Conservation (phyloP, 495 filamentous ascomycete genomes). For the Xylaria grammica region DNA sequence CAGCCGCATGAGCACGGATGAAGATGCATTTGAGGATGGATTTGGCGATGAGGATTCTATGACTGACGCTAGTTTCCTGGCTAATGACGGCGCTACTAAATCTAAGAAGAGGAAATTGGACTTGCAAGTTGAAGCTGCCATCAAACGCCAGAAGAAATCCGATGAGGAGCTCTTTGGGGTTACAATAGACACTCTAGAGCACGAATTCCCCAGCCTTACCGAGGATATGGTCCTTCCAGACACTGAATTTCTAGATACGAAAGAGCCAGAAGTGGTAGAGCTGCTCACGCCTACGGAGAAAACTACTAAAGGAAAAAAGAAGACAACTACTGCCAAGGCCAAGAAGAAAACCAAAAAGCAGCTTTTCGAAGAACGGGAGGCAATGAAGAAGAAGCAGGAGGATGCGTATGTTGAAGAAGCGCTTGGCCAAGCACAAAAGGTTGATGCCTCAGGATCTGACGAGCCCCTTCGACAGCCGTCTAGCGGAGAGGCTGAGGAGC, state of each 20-base stretch:
- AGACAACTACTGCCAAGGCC: conserved; percentile 46
- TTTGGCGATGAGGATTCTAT: conserved; percentile 62
- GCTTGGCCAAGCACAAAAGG: conserved; percentile 31
- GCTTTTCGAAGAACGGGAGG: conserved; percentile 70
- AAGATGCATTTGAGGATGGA: conserved; percentile 69
- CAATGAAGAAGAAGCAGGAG: conserved; percentile 57
- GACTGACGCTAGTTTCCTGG: conserved; percentile 58
- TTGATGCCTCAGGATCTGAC: conserved; percentile 38
- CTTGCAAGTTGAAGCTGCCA: conserved; percentile 61
- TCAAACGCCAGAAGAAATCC: conserved; percentile 75
- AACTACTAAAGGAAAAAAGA: conserved; percentile 46
- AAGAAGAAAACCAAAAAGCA: conserved; percentile 79
- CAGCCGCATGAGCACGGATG: conserved; percentile 75
- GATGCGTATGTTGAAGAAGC: conserved; percentile 45
- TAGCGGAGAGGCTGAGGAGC: conserved; percentile 21
- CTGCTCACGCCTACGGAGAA: conserved; percentile 26
- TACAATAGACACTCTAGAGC: conserved; percentile 57
- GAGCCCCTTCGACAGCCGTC: conserved; percentile 21
- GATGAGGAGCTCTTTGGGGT: conserved; percentile 78
- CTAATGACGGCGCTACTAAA: conserved; percentile 44
- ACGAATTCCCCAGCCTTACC: conserved; percentile 47
- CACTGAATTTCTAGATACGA: conserved; percentile 39
- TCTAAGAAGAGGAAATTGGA: conserved; percentile 75
- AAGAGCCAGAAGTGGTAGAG: conserved; percentile 43
- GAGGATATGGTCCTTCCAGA: conserved; percentile 48